Evolutionary conservation across 345 rosid genomes (phyloP).

Genomic region (Leavenworthia alabamica): DNA sequence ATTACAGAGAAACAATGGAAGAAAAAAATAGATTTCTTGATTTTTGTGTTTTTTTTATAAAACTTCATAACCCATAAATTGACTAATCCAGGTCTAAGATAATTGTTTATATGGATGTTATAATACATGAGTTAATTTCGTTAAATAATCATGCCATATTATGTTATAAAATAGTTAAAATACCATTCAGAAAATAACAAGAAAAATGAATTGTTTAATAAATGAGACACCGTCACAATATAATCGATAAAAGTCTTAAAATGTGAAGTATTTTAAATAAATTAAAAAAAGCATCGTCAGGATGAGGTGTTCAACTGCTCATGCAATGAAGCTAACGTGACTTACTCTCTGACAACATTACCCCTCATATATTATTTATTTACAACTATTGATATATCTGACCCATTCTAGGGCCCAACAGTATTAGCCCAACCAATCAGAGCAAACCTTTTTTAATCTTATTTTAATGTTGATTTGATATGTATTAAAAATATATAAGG

Average conservation of each 20-base stretch:
- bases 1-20: neutral
- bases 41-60: neutral
- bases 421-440: neutral
- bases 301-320: conserved; percentile 17
- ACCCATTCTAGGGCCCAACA: conserved; percentile 5
- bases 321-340: conserved; percentile 32
- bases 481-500: too few species aligned
- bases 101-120: neutral
- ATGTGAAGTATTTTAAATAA: neutral
- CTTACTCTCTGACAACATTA: neutral
- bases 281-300: neutral
- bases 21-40: neutral
- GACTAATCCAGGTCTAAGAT: neutral
- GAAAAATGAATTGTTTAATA: neutral
- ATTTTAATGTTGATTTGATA: too few species aligned
- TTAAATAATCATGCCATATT: neutral
- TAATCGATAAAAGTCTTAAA: neutral
- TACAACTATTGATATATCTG: neutral
- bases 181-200: neutral
- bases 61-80: neutral
- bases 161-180: neutral
- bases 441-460: too few species aligned
- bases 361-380: neutral
- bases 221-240: conserved; percentile 2
- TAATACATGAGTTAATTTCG: too few species aligned